phyloP scores from a whole-genome alignment of 306 rosid genomes.

The Citrullus amarus region DNA sequence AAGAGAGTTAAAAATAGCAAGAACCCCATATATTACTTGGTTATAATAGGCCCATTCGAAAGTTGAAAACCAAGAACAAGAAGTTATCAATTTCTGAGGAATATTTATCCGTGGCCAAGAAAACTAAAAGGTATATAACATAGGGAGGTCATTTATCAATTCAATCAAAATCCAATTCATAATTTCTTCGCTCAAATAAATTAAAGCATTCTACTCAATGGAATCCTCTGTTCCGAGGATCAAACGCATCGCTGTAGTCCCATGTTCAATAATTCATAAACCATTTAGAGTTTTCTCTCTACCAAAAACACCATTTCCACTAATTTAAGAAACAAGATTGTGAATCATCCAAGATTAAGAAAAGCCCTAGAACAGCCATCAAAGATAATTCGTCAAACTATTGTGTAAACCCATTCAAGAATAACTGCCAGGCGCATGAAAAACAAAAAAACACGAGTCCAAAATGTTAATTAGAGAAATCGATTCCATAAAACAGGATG shows the following conservation, averaged over 20 bases:
- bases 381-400: neutral
- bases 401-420: neutral
- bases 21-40: neutral
- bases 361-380: neutral
- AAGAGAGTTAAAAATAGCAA: neutral
- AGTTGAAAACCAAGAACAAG: neutral
- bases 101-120: neutral
- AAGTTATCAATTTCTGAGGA: neutral
- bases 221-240: neutral
- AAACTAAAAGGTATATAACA: neutral
- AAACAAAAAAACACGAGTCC: neutral
- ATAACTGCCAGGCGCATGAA: neutral
- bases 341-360: neutral
- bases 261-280: neutral
- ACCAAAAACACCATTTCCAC: neutral
- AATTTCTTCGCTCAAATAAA: neutral
- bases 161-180: neutral
- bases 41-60: too few species aligned
- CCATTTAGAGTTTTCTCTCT: neutral
- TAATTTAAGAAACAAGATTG: neutral
- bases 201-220: neutral
- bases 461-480: neutral
- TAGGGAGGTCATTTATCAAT: neutral
- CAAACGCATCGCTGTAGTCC: neutral
- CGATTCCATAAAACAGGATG: neutral